These are phyloP conservation scores for Plasmodium sp. DNA, from an alignment of 169 alveolate species.

Conservation along the genomic window DNA sequence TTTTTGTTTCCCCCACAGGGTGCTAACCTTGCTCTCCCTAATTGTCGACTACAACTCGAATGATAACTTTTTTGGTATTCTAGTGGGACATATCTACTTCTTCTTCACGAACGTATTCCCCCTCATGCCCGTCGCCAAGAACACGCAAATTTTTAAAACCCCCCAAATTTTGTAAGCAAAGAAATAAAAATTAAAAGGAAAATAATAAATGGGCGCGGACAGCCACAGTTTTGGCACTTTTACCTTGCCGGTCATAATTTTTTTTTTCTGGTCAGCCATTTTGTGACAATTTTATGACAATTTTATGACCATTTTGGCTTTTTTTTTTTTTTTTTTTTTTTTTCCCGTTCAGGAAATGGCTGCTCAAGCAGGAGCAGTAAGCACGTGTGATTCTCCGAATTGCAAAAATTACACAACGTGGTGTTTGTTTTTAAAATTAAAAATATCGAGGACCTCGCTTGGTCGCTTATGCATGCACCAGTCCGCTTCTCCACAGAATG, in stretches of 20 bases:
- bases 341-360: constrained; percentile 32
- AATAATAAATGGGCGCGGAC: constrained; percentile 10
- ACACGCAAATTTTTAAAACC: constrained; percentile 88
- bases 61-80: constrained; percentile 91
- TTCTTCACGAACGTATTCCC: constrained; percentile 93
- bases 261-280: background rate
- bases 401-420: background rate
- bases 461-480: background rate
- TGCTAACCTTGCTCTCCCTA: constrained; percentile 85
- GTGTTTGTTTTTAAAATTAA: constrained; percentile 14
- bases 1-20: constrained; percentile 70
- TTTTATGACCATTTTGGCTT: background rate
- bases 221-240: background rate
- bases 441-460: background rate
- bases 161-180: constrained; percentile 85
- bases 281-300: background rate
- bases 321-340: constrained; percentile 2
- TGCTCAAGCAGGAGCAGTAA: constrained; percentile 32
- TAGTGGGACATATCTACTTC: constrained; percentile 93
- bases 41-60: constrained; percentile 89
- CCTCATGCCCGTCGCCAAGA: constrained; percentile 91
- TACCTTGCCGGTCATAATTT: background rate
- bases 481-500: background rate
- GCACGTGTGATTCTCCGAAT: background rate
- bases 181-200: constrained; percentile 53